These are phyloP conservation scores for Coniosporium tulheliwenetii DNA, from an alignment of 2,329 filamentous ascomycete genomes.

Conservation along the genomic window DNA sequence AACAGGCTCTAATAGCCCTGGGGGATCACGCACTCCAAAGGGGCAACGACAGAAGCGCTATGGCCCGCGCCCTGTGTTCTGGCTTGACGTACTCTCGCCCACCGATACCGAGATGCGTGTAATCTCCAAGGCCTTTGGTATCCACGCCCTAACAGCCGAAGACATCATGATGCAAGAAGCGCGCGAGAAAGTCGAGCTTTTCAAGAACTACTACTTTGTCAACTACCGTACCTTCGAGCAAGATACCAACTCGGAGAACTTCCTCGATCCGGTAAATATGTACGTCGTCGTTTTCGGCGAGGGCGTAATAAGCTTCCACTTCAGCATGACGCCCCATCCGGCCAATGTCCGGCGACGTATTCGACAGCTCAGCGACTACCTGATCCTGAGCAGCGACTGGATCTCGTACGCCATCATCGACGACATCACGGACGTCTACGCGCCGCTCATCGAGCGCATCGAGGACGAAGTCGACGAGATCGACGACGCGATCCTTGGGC, in stretches of 20 bases:
- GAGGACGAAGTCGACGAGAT: conserved; percentile 97
- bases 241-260: conserved; percentile 75
- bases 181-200: conserved; percentile 94
- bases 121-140: conserved; percentile 80
- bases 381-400: conserved; percentile 90
- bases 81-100: conserved; percentile 83
- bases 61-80: conserved; percentile 85
- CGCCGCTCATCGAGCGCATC: conserved; percentile 78
- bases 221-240: conserved; percentile 98
- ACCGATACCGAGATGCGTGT: conserved; percentile 94
- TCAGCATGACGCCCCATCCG: conserved; percentile 87
- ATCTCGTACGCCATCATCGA: conserved; percentile 97
- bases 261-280: conserved; percentile 91
- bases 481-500: conserved; percentile 72
- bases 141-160: conserved; percentile 87
- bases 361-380: conserved; percentile 83
- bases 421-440: conserved; percentile 94
- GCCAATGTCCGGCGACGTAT: conserved; percentile 91
- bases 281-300: conserved; percentile 95
- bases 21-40: conserved; percentile 28
- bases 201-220: conserved; percentile 96
- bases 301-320: conserved; percentile 91
- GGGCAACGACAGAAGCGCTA: conserved; percentile 23
- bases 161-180: conserved; percentile 97
- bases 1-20: conserved; percentile 35